A percentile compares a stretch with the other conserved stretches of the same genome.
Evolutionary conservation across 768 basidiomycete species (phyloP).

Genomic region (Tephrocybe rancida): DNA sequence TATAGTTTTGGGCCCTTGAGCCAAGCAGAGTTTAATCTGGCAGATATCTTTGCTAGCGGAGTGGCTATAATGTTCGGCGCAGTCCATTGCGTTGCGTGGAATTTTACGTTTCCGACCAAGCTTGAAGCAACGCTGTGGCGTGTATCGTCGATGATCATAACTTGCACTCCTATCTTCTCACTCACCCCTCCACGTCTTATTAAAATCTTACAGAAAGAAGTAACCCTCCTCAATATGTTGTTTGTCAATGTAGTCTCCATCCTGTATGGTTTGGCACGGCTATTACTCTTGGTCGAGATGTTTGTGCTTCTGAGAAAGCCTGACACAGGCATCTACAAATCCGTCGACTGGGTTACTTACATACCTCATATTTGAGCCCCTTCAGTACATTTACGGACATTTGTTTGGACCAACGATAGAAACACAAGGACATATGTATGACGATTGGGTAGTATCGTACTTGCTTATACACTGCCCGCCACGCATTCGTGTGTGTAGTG

Average conservation of each 20-base stretch:
- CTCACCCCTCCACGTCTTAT: neutral
- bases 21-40: neutral
- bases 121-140: conserved; percentile 18
- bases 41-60: neutral
- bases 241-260: too few relatives aligned
- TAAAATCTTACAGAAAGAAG: too few relatives aligned
- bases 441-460: too few relatives aligned
- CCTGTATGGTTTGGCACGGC: neutral
- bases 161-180: neutral
- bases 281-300: neutral
- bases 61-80: conserved; percentile 21
- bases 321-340: neutral
- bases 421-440: too few relatives aligned
- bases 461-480: too few relatives aligned
- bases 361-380: conserved; percentile 3
- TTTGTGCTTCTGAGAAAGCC: conserved; percentile 1
- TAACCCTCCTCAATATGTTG: too few relatives aligned
- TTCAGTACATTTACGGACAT: too few relatives aligned
- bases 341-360: neutral
- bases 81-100: conserved; percentile 30
- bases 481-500: too few relatives aligned
- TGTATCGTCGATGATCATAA: conserved; percentile 17
- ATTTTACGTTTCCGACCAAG: conserved; percentile 23
- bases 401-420: too few relatives aligned
- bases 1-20: neutral